phyloP scores from a whole-genome alignment of 108 stramenopile genomes.

The Conticribra weissflogii region DNA sequence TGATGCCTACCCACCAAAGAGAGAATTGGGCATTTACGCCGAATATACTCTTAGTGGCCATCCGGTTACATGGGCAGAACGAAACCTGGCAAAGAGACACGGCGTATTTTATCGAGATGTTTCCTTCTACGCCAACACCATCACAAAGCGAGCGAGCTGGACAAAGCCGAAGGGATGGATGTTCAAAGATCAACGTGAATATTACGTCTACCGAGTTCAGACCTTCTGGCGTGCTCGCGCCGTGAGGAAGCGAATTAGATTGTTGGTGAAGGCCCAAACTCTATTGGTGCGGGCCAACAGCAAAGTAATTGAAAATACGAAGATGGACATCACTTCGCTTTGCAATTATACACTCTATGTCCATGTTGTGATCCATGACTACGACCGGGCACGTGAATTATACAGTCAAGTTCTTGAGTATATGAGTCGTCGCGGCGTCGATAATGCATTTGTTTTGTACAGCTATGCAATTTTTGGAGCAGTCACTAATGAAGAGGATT shows the following conservation, averaged over 20 bases:
- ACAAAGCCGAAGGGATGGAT: constrained; percentile 48
- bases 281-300: constrained; percentile 40
- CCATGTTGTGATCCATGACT: constrained; percentile 45
- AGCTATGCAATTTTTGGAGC: constrained; percentile 52
- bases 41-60: constrained; percentile 37
- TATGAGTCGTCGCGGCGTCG: constrained; percentile 49
- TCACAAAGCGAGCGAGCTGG: constrained; percentile 46
- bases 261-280: constrained; percentile 37
- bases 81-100: constrained; percentile 26
- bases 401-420: constrained; percentile 33
- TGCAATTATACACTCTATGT: constrained; percentile 54
- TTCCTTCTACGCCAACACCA: constrained; percentile 43
- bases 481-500: constrained; percentile 49
- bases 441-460: constrained; percentile 55
- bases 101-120: constrained; percentile 37
- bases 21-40: constrained; percentile 34
- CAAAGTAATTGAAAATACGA: constrained; percentile 30
- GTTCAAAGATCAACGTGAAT: constrained; percentile 43
- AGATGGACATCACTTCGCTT: constrained; percentile 32
- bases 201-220: constrained; percentile 43
- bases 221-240: constrained; percentile 47
- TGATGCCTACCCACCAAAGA: constrained; percentile 41
- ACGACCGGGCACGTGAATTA: constrained; percentile 45
- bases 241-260: constrained; percentile 37
- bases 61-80: constrained; percentile 32